A percentile compares a stretch with the other conserved stretches of the same genome.
phyloP scores from a whole-genome alignment of 73 alveolate genomes.

The Paramecium caudatum region DNA sequence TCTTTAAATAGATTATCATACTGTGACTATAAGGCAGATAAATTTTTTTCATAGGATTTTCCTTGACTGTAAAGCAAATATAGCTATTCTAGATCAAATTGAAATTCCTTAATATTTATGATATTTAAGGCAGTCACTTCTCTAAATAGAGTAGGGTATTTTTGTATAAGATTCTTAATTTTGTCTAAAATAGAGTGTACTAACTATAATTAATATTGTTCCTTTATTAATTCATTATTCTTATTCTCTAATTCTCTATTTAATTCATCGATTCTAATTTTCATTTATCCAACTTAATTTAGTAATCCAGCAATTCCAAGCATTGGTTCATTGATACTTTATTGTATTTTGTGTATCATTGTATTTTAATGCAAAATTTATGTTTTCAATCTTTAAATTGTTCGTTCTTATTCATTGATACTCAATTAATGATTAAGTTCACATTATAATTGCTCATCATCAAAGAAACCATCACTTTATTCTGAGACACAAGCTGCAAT shows the following conservation, averaged over 20 bases:
- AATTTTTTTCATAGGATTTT: constrained; percentile 13
- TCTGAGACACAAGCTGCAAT: constrained; percentile 7
- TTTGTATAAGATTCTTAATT: neutral
- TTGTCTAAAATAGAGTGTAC: constrained; percentile 30
- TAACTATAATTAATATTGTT: neutral
- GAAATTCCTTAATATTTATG: constrained; percentile 47
- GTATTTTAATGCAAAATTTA: constrained; percentile 9
- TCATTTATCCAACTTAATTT: constrained; percentile 34
- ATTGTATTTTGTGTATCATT: constrained; percentile 5
- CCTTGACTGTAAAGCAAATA: constrained; percentile 15
- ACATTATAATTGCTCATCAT: neutral
- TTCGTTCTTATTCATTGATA: constrained; percentile 34
- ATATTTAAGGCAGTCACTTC: constrained; percentile 26
- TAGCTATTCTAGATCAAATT: constrained; percentile 49
- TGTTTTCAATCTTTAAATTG: constrained; percentile 33
- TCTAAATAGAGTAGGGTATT: constrained; percentile 64
- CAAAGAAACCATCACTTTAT: constrained; percentile 3
- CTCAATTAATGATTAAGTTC: neutral
- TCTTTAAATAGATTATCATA: constrained; percentile 21
- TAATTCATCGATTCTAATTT: neutral
- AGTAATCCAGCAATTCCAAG: constrained; percentile 65
- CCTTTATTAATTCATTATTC: neutral
- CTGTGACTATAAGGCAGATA: neutral
- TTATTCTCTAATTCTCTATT: neutral
- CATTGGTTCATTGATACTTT: constrained; percentile 63